Percentiles rank a stretch among this genome's conserved stretches.
Evolutionary conservation across 768 basidiomycete genomes (phyloP).

Genomic region (Sporobolomyces pararoseus): DNA sequence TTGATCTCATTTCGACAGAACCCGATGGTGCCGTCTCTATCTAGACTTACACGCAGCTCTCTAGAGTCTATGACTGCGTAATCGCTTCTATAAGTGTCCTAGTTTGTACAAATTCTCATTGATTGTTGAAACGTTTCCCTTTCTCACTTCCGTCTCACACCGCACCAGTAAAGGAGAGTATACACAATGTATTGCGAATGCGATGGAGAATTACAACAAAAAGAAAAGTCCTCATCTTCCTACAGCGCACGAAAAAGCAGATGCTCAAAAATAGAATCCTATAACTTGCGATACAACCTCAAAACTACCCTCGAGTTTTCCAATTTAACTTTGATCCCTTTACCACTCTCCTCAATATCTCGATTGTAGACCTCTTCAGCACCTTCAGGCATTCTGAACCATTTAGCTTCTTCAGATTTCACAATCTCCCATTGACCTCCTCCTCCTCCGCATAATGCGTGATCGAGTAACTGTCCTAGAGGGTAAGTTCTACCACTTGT

Average conservation of each 20-base stretch:
- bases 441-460: slow-evolving; percentile 19
- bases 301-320: slow-evolving; percentile 41
- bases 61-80: no score
- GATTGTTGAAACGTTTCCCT: no score
- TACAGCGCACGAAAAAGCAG: no score
- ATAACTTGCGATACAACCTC: slow-evolving; percentile 23
- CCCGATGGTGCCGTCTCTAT: slow-evolving; percentile 25
- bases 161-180: no score
- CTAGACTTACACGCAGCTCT: neutral
- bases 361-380: slow-evolving; percentile 33
- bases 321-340: slow-evolving; percentile 28
- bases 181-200: no score
- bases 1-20: slow-evolving; percentile 1
- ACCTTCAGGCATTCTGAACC: slow-evolving; percentile 37
- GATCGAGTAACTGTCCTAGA: slow-evolving; percentile 35
- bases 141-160: no score
- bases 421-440: slow-evolving; percentile 27
- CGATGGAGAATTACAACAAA: no score
- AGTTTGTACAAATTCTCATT: no score
- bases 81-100: no score
- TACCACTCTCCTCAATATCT: neutral
- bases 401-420: slow-evolving; percentile 31
- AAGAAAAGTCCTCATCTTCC: no score
- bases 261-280: no score
- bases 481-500: slow-evolving; percentile 33